Percentiles rank a stretch among this genome's conserved stretches.
Evolutionary conservation across 371 early-diverging fungal genomes (phyloP).

Genomic region (Syncephalastrum sp.): DNA sequence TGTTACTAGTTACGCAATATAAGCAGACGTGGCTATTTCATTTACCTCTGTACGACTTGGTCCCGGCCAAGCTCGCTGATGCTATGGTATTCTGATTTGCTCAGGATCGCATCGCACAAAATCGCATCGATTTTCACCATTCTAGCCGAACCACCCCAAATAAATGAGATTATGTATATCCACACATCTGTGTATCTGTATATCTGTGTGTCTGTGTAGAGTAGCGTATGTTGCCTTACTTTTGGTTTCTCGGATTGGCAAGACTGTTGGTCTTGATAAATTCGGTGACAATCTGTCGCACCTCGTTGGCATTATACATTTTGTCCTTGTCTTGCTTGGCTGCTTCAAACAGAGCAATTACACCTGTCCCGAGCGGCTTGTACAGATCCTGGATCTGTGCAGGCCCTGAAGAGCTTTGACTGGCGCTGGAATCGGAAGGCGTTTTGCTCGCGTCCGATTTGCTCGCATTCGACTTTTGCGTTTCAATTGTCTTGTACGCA

Average conservation of each 20-base stretch:
- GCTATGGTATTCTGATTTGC: constrained; percentile 60
- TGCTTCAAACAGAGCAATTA: constrained; percentile 51
- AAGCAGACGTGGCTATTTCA: neutral
- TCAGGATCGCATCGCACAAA: constrained; percentile 59
- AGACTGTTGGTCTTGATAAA: constrained; percentile 61
- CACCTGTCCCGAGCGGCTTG: constrained; percentile 47
- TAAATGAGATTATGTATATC: neutral
- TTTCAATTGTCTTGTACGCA: constrained; percentile 37
- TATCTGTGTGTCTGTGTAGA: too few relatives aligned
- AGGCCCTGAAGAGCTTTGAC: too few relatives aligned
- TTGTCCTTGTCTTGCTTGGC: constrained; percentile 51
- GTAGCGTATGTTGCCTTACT: constrained; percentile 21
- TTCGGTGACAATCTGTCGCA: constrained; percentile 51
- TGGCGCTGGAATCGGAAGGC: neutral
- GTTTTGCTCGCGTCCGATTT: constrained; percentile 17
- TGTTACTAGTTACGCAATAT: too few relatives aligned
- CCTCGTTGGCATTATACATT: constrained; percentile 53
- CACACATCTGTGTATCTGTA: too few relatives aligned
- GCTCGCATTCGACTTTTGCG: constrained; percentile 12
- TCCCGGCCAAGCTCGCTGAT: constrained; percentile 56
- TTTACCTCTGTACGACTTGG: constrained; percentile 39
- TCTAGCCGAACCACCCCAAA: constrained; percentile 16
- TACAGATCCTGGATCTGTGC: constrained; percentile 50
- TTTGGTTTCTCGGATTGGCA: constrained; percentile 61
- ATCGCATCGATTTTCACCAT: constrained; percentile 59